A percentile compares a stretch with the other conserved stretches of the same genome.
Conservation (phyloP, 2,329 filamentous ascomycete genomes). For the Aspergillus bombycis region DNA sequence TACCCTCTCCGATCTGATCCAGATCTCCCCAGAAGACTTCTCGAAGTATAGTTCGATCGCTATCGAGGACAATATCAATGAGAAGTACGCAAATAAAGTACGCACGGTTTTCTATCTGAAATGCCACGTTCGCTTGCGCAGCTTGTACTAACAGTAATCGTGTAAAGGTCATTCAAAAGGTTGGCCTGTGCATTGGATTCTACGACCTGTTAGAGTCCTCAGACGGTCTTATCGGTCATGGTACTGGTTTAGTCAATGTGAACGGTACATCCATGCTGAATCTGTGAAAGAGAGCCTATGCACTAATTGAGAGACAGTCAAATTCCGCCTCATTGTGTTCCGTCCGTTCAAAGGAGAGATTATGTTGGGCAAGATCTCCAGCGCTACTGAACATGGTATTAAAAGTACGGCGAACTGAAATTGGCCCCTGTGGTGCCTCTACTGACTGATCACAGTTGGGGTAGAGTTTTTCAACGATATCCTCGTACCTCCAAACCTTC, state of each 20-base stretch:
- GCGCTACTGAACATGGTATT: slow-evolving; percentile 72
- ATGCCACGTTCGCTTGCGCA: not conserved
- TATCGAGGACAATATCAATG: slow-evolving; percentile 95
- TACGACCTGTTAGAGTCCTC: slow-evolving; percentile 89
- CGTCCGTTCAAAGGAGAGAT: slow-evolving; percentile 95
- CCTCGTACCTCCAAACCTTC: slow-evolving; percentile 72
- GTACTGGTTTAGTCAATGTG: slow-evolving; percentile 88
- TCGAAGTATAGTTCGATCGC: slow-evolving; percentile 76
- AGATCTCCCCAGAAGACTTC: slow-evolving; percentile 88
- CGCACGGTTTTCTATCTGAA: not conserved
- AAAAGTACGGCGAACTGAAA: slow-evolving; percentile 56
- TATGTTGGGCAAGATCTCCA: slow-evolving; percentile 79
- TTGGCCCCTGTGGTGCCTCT: not conserved
- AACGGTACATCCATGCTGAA: slow-evolving; percentile 64
- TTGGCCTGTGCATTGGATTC: slow-evolving; percentile 90
- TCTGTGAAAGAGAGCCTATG: not conserved
- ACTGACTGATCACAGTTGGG: slow-evolving; percentile 59
- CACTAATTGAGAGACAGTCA: slow-evolving; percentile 60
- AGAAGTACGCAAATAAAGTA: slow-evolving; percentile 93
- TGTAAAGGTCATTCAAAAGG: slow-evolving; percentile 80
- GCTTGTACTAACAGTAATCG: not conserved
- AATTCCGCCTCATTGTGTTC: slow-evolving; percentile 92
- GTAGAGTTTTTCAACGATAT: slow-evolving; percentile 96
- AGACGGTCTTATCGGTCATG: slow-evolving; percentile 91
- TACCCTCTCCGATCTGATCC: slow-evolving; percentile 90